phyloP scores from a whole-genome alignment of 2,329 filamentous ascomycete genomes.

The Aspergillus japonicus region DNA sequence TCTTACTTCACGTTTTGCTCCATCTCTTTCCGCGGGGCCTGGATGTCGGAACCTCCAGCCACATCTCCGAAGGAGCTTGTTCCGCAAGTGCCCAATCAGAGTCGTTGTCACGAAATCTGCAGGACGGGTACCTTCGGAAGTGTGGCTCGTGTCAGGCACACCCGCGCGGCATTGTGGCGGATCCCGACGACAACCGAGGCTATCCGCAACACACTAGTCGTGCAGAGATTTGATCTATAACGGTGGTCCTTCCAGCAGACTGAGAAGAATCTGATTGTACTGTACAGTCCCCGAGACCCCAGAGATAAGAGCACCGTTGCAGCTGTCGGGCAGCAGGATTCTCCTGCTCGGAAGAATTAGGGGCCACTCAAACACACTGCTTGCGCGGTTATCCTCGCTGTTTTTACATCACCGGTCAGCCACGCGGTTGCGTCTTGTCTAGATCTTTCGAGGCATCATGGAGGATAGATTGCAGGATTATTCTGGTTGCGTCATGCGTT shows the following conservation, averaged over 20 bases:
- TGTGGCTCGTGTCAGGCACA: neutral
- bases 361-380: neutral
- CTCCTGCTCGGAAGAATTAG: neutral
- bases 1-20: neutral
- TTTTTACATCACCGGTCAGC: neutral
- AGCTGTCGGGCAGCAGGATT: neutral
- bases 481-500: neutral
- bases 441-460: neutral
- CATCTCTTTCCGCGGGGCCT: neutral
- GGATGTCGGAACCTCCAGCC: neutral
- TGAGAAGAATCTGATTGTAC: neutral
- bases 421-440: neutral
- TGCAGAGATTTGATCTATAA: neutral
- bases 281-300: too few relatives aligned
- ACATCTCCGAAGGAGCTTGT: neutral
- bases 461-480: neutral
- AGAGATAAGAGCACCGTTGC: neutral
- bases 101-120: rapidly evolving
- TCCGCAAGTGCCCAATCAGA: neutral
- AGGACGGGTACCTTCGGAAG: neutral
- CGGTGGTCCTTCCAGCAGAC: too few relatives aligned
- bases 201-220: neutral
- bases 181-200: neutral
- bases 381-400: neutral
- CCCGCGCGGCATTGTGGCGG: neutral